Base-by-base conservation (phyloP, 2,329 filamentous ascomycete genomes). In the Aureobasidium lini region DNA sequence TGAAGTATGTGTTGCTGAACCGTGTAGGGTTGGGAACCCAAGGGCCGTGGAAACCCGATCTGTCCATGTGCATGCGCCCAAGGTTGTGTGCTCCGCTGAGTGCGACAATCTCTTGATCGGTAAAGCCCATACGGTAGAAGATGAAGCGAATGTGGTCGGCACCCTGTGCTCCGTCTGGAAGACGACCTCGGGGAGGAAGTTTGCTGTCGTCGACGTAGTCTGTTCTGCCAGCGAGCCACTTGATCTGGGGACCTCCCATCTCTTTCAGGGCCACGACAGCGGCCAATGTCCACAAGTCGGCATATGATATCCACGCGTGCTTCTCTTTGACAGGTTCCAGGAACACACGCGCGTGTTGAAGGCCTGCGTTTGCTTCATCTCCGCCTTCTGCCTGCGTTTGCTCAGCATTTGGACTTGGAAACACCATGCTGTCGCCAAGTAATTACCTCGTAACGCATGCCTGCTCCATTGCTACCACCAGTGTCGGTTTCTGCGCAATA, bases 271-370 rank as follows among this genome's bases (percentile, higher is more conserved):
- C 83, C 0, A 82, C 79, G 2, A 79, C 77, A 46, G 80, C 82
- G 0, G 82, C 83, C 34, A 87, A 73, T 4, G 84, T 86, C 84
- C 84, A 86, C 5, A 87, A 75, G 66, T 87, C 84, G 2, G 83
- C 76, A 70, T 86, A 86, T 29, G 83, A 85, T 67, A 86, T 82
- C 83, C 82, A 86, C 2, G 81, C 76, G 67, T 85, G 79, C 48
- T 76, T 75, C 18, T 71, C 70, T 68, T 86, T 86, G 62, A 86
- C 70, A 6, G 83, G 81, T 66, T 86, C 83, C 61, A 87, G 78
- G 70, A 86, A 86, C 31, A 81, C 79, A 15, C 83, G 81, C 23
- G 82, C 84, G 68, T 85, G 78, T 65, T 86, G 81, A 9, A 86
- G 78, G 16, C 84, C 84, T 4, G 83, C 83, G 70, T 86, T 86